Evolutionary conservation across 305 asterid species (phyloP).

Genomic region (Stenogyne calaminthoides): DNA sequence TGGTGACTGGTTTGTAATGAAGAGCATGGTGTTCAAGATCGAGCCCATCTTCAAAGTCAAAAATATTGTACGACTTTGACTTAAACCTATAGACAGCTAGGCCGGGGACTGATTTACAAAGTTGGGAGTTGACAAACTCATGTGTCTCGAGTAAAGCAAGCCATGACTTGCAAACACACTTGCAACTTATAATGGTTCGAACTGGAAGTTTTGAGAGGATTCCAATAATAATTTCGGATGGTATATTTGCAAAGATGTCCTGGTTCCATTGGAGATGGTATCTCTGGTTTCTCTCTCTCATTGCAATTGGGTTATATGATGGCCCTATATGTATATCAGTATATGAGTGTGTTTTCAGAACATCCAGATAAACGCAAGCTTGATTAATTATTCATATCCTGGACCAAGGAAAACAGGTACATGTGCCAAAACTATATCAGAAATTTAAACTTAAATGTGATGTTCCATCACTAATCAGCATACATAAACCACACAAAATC

Average conservation of each 20-base stretch:
- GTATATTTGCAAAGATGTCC: background rate
- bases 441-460: background rate
- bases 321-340: too few species aligned
- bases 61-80: background rate
- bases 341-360: too few species aligned
- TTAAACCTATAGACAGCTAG: background rate
- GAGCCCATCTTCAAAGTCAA: conserved; percentile 35
- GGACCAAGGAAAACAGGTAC: background rate
- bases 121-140: background rate
- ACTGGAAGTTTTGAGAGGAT: background rate
- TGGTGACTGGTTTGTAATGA: conserved; percentile 20
- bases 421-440: background rate
- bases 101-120: background rate
- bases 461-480: background rate
- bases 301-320: background rate
- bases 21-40: conserved; percentile 28
- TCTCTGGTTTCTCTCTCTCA: background rate
- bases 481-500: background rate
- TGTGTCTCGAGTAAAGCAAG: background rate
- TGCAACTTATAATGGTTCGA: conserved; percentile 11
- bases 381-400: background rate
- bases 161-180: conserved; percentile 45
- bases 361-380: background rate
- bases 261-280: background rate
- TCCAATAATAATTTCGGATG: background rate